Evolutionary conservation across 1,284 basidiomycete genomes (phyloP).

Genomic region (Ustilago bromivora): DNA sequence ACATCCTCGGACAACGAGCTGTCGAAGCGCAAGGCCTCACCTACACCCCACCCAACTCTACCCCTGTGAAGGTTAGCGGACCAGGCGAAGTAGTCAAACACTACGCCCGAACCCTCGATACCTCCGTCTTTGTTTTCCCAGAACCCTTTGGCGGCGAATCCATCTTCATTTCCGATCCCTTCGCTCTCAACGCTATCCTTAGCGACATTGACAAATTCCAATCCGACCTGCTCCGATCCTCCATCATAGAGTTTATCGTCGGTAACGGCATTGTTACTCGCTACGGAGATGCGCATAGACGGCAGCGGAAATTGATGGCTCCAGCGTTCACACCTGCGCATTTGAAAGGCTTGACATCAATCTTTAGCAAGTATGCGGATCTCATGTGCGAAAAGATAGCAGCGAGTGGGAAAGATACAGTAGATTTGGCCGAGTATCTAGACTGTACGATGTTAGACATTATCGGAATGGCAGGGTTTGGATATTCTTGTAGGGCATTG

Average conservation of each 20-base stretch:
- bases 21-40: conserved; percentile 42
- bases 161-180: conserved; percentile 32
- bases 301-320: conserved; percentile 54
- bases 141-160: conserved; percentile 47
- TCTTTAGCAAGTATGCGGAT: conserved; percentile 50
- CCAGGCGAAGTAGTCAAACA: conserved; percentile 16
- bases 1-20: conserved; percentile 33
- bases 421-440: conserved; percentile 56
- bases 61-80: background rate
- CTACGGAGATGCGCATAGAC: conserved; percentile 45
- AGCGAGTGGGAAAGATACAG: conserved; percentile 3
- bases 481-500: conserved; percentile 55
- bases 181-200: conserved; percentile 38
- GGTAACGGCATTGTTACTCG: conserved; percentile 44
- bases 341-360: conserved; percentile 42
- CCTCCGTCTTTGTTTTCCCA: conserved; percentile 33
- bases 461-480: conserved; percentile 66
- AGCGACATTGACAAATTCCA: conserved; percentile 46
- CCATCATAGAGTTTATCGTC: conserved; percentile 47
- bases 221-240: conserved; percentile 30
- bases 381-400: conserved; percentile 51
- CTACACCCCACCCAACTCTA: conserved; percentile 12
- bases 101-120: conserved; percentile 21
- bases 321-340: conserved; percentile 58
- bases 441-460: conserved; percentile 62